Evolutionary conservation across 345 rosid genomes (phyloP), one percentile per base, ranked within the genome.

Genomic region (Rhodamnia argentea): DNA sequence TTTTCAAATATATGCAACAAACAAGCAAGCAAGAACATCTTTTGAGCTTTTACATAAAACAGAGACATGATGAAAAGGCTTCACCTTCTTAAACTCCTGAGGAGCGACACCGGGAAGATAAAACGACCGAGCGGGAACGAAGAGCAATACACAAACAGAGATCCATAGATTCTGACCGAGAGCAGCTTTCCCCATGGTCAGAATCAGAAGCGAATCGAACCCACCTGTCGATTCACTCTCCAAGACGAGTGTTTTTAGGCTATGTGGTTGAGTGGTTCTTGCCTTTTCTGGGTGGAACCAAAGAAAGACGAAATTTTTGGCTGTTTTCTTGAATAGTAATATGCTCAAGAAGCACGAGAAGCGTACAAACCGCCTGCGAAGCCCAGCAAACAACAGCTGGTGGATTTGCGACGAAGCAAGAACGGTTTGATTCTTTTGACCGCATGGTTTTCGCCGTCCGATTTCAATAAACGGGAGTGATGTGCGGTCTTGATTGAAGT

Each of bases 71-170:
- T 29, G 9, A 70, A 70, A 51, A 29, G 51, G 58, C 62, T 86
- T 51, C 78, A 94, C 98, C 93, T 87, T 90, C 29, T 82, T 54
- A 84, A 95, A 95, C 85, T 94, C 96, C 85, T 89, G 87, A 44
- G 98, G 98, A 52, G 98, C 94, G 47, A 95, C 96, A 6, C 96
- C 98, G 32, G 98, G 98, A 83, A 95, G 95, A 86, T 95, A 95
- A 87, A 95, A 95, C 88, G 91, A 90, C 89, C 88, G 82, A 37
- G 88, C 89, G 53, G 83, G 85, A 57, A 82, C 59, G 86, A 88
- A 84, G 56, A 87, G 83, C 47, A 84, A 70, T 58, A 88, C 85
- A 57, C 54, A 86, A 78, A 88, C 84, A 86, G 86, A 85, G 82
- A 92, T 85, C 88, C 88, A 87, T 26, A 86, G n/a, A 32, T 85